Base-by-base conservation (phyloP, 1,284 basidiomycete species). In the Ceratobasidium sp. region DNA sequence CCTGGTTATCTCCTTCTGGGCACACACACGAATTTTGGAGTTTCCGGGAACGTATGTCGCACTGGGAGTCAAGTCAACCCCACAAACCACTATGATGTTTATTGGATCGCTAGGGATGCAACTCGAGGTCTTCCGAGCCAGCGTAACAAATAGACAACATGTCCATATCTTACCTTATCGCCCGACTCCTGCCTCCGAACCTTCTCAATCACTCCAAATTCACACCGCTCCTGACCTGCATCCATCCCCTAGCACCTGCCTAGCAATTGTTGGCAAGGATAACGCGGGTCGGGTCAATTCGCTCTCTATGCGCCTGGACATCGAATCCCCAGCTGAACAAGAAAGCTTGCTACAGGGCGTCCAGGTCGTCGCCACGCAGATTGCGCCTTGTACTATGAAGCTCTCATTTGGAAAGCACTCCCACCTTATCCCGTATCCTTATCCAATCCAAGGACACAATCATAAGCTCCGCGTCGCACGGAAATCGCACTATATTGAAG, bases 351-450 rank as follows among this genome's bases (percentile, higher is more conserved):
- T 54, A 10, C 32, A 42, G 8, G 42, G 52, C 2, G 64, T 20
- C 0, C 10, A 31, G 1, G 31, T 55, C 2, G 5, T 0, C 2
- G 64, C 40, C 3, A 34, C n/a, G 0, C 64, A 67, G 17, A n/a
- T 67, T 5, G 10, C 64, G 3, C 64, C 65, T 13, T 68, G 65
- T 53, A 47, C 65, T 12, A 56, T 68, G 65, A 12, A 68, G 42
- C 12, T 68, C 7, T 31, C 42, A 7, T 20, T 68, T 25, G 65
- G 17, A 2, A 10, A n/a, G 1, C 32, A 68, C 22, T 20, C 17
- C 0, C 65, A 68, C 15, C 1, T 29, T 8, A 25, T 68, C 20
- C 7, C 65, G 5, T 68, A 34, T 40, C 65, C 65, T 7, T 57
- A 68, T 31, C 65, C 54, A 8, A 56, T 68, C 38, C 20, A 49